Conservation (phyloP, 345 rosid species). For the Pistacia atlantica region DNA sequence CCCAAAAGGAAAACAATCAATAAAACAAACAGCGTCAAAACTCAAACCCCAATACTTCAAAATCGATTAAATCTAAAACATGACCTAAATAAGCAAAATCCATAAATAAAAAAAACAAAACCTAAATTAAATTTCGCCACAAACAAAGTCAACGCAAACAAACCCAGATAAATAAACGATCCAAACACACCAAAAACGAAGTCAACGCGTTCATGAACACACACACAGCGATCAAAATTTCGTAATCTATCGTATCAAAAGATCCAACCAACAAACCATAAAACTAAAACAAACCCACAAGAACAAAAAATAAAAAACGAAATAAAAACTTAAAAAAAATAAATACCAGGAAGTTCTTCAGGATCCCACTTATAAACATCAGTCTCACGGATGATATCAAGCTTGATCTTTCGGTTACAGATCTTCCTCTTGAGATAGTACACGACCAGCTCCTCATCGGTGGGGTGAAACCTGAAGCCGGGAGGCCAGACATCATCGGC, state of each 20-base stretch:
- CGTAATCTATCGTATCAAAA: not conserved
- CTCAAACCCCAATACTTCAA: not conserved
- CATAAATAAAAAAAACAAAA: not conserved
- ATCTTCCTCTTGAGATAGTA: constrained; percentile 85
- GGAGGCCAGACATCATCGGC: constrained; percentile 65
- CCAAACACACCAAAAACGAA: not conserved
- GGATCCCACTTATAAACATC: constrained; percentile 97
- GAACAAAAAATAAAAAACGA: not conserved
- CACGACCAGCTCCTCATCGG: constrained; percentile 84
- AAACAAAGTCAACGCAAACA: constrained; percentile 6
- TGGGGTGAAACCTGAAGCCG: constrained; percentile 93
- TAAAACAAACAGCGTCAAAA: not conserved
- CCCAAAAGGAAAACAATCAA: not conserved
- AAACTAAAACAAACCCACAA: not conserved
- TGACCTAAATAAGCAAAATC: not conserved
- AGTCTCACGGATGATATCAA: constrained; percentile 61
- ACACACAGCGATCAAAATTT: not conserved
- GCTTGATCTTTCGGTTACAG: constrained; percentile 52
- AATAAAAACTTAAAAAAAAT: not conserved
- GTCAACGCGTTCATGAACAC: constrained; percentile 10
- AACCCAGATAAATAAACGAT: not conserved
- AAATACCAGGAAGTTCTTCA: constrained; percentile 83
- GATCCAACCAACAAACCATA: not conserved
- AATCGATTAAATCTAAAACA: too few relatives aligned
- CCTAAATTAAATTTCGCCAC: not conserved